Conservation (phyloP, 352 stramenopile genomes). For the Globisporangium viniferum region DNA sequence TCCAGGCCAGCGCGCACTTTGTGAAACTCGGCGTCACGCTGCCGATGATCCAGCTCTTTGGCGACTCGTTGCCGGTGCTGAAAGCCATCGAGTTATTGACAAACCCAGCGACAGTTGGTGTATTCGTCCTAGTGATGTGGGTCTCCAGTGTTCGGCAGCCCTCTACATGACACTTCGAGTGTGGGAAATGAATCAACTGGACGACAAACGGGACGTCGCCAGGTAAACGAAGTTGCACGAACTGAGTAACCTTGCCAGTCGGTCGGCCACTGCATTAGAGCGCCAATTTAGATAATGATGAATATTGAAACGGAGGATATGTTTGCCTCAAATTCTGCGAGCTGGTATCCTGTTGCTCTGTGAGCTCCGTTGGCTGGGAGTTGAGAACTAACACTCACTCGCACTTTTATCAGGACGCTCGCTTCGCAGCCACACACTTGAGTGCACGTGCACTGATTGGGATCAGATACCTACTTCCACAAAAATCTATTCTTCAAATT, state of each 20-base stretch:
- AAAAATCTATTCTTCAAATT: too few species aligned
- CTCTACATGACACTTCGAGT: neutral
- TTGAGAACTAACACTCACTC: too few species aligned
- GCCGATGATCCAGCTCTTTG: neutral
- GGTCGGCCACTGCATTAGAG: neutral
- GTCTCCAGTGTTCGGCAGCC: neutral
- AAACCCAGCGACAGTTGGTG: neutral
- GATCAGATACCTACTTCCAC: too few species aligned
- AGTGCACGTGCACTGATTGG: too few species aligned
- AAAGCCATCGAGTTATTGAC: neutral
- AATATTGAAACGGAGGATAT: too few species aligned
- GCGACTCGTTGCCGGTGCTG: neutral
- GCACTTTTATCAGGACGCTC: too few species aligned
- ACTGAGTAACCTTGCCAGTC: neutral
- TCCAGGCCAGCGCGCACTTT: neutral
- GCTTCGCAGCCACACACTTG: too few species aligned
- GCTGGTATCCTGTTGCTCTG: too few species aligned
- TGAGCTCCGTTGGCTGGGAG: too few species aligned
- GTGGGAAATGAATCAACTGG: neutral
- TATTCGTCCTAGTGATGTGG: neutral
- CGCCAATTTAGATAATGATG: neutral
- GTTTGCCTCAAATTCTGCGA: too few species aligned
- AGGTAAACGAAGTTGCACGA: neutral
- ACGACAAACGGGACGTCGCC: neutral
- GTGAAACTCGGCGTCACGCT: neutral